Percentiles rank a stretch among this genome's conserved stretches.
These are phyloP conservation scores for Wilcoxina mikolae DNA, from an alignment of 495 filamentous ascomycete genomes.

Conservation along the genomic window DNA sequence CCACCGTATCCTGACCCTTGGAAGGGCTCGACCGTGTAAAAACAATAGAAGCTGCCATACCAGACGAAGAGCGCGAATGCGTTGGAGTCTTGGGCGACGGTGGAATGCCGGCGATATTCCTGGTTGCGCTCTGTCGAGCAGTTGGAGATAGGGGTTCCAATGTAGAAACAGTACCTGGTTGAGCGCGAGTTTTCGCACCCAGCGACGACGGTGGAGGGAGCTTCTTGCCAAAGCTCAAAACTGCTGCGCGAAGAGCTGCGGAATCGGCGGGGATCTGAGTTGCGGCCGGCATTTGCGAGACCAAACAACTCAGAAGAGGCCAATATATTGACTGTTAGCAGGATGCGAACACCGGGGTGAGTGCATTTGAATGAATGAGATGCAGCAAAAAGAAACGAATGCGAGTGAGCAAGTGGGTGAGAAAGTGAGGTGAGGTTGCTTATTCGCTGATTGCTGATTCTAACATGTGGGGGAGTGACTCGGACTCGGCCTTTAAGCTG, in stretches of 20 bases:
- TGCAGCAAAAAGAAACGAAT: not conserved
- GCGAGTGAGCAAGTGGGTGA: too few relatives aligned
- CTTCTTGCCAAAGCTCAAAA: conserved; percentile 17
- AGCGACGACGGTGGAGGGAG: not conserved
- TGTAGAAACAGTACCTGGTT: too few relatives aligned
- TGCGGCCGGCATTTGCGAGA: conserved; percentile 3
- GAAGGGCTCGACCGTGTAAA: not conserved
- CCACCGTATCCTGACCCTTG: not conserved
- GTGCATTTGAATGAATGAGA: not conserved
- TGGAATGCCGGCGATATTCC: too few relatives aligned
- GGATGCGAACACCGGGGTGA: not conserved
- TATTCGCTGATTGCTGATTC: too few relatives aligned
- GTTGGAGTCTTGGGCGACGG: not conserved
- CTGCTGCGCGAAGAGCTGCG: conserved; percentile 17
- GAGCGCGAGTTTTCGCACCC: too few relatives aligned
- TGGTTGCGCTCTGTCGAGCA: not conserved
- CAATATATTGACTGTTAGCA: too few relatives aligned
- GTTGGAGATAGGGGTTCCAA: not conserved
- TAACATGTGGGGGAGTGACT: too few relatives aligned
- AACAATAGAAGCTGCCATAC: not conserved
- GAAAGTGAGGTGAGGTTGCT: too few relatives aligned
- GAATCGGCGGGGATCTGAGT: not conserved
- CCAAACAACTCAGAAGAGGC: not conserved
- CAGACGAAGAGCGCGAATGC: not conserved
- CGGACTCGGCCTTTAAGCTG: too few relatives aligned